Percentiles rank a stretch among this genome's conserved stretches.
phyloP scores from a whole-genome alignment of 2,329 filamentous ascomycete species.

The Verruconis gallopava region DNA sequence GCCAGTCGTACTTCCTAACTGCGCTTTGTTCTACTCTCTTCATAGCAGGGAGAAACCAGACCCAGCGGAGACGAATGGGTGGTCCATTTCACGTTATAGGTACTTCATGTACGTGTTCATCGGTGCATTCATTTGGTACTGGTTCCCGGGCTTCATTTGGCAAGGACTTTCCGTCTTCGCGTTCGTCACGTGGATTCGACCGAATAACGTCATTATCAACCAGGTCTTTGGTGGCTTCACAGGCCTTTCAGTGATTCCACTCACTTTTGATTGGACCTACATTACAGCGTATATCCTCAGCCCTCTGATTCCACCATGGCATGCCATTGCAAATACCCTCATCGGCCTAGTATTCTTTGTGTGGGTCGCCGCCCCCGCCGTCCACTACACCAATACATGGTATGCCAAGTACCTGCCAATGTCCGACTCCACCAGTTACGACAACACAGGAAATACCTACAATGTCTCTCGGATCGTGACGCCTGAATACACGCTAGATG shows the following conservation, averaged over 20 bases:
- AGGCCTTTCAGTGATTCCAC: slow-evolving; percentile 54
- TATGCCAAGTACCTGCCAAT: slow-evolving; percentile 25
- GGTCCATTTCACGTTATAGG: slow-evolving; percentile 50
- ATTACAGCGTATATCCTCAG: slow-evolving; percentile 7
- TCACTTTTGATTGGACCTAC: slow-evolving; percentile 10
- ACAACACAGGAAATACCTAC: slow-evolving; percentile 23
- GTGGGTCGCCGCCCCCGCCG: slow-evolving; percentile 18
- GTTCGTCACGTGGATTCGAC: slow-evolving; percentile 59
- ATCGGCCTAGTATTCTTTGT: slow-evolving; percentile 4
- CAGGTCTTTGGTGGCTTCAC: slow-evolving; percentile 59
- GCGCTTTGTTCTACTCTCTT: slow-evolving; percentile 58
- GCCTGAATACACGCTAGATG: slow-evolving; percentile 20
- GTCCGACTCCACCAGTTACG: slow-evolving; percentile 18
- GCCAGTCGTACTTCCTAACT: slow-evolving; percentile 53
- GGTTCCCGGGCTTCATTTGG: slow-evolving; percentile 55
- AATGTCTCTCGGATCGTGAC: slow-evolving; percentile 22
- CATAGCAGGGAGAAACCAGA: slow-evolving; percentile 42
- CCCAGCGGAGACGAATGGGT: slow-evolving; percentile 46
- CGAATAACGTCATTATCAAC: slow-evolving; percentile 54
- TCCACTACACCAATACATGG: slow-evolving; percentile 11
- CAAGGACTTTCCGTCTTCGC: slow-evolving; percentile 59
- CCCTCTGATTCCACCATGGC: slow-evolving; percentile 10
- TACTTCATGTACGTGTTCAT: slow-evolving; percentile 40
- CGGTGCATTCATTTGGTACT: slow-evolving; percentile 41
- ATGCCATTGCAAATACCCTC: slow-evolving; percentile 10